phyloP scores from a whole-genome alignment of 352 stramenopile genomes.

The Stramenopiles sp. region DNA sequence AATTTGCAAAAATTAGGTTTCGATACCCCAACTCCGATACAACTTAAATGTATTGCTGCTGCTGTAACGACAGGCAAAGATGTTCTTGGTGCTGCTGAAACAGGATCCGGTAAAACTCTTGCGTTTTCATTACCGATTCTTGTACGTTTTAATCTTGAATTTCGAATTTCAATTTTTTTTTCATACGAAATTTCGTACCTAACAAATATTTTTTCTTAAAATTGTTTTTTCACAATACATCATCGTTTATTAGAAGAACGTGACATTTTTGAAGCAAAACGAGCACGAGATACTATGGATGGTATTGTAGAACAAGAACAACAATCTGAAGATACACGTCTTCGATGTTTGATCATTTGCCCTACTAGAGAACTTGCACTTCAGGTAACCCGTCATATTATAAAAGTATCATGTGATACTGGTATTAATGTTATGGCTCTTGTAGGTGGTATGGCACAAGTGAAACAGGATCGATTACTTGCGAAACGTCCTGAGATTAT shows the following conservation, averaged over 20 bases:
- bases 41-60: not conserved
- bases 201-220: too few species aligned
- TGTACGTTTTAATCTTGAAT: too few species aligned
- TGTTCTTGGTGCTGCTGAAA: slow-evolving; percentile 41
- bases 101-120: slow-evolving; percentile 51
- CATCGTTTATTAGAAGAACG: slow-evolving; percentile 9
- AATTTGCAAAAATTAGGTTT: slow-evolving; percentile 3
- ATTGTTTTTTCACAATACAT: too few species aligned
- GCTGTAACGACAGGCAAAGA: slow-evolving; percentile 17
- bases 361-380: slow-evolving; percentile 70
- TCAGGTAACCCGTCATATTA: slow-evolving; percentile 63
- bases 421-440: slow-evolving; percentile 29
- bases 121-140: slow-evolving; percentile 45
- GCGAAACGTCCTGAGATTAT: slow-evolving; percentile 50
- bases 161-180: too few species aligned
- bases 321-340: not conserved
- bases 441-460: slow-evolving; percentile 61
- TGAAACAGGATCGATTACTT: slow-evolving; percentile 68
- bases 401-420: slow-evolving; percentile 28
- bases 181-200: too few species aligned
- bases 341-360: slow-evolving; percentile 53
- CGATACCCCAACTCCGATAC: slow-evolving; percentile 8
- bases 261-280: slow-evolving; percentile 8
- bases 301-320: not conserved
- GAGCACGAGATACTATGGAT: slow-evolving; percentile 5